Conservation (phyloP, 306 rosid genomes). For the Trifolium subterraneum region DNA sequence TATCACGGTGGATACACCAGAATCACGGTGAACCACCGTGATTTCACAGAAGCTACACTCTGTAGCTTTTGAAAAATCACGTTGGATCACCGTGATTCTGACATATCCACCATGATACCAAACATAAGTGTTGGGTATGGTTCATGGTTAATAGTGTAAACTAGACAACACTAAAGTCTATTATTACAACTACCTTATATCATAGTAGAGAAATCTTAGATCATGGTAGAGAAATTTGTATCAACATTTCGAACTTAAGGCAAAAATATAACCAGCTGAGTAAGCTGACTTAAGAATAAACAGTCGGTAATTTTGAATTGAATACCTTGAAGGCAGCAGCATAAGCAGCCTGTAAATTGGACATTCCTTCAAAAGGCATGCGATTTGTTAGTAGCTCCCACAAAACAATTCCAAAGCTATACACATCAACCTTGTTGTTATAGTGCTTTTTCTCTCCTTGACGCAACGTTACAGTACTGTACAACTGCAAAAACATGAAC, state of each 20-base stretch:
- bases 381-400: slow-evolving; percentile 98
- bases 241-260: slow-evolving; percentile 17
- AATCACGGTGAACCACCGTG: no score
- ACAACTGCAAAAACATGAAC: slow-evolving; percentile 62
- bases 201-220: slow-evolving; percentile 9
- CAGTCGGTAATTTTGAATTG: background rate
- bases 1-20: no score
- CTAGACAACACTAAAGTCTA: slow-evolving; percentile 1
- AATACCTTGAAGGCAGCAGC: slow-evolving; percentile 99
- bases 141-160: no score
- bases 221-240: slow-evolving; percentile 22
- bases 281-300: slow-evolving; percentile 35
- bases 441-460: slow-evolving; percentile 99
- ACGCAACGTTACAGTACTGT: slow-evolving; percentile 95
- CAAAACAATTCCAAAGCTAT: slow-evolving; percentile 95
- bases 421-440: slow-evolving; percentile 96
- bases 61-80: no score
- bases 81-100: no score
- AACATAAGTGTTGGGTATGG: no score
- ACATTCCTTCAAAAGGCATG: slow-evolving; percentile 99
- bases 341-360: slow-evolving; percentile 98
- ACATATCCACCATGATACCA: no score
- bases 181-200: slow-evolving; percentile 23
- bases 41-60: no score
- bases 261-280: slow-evolving; percentile 31